Base-by-base conservation (phyloP, 192 early-diverging fungal genomes). In the Backusella westeae region DNA sequence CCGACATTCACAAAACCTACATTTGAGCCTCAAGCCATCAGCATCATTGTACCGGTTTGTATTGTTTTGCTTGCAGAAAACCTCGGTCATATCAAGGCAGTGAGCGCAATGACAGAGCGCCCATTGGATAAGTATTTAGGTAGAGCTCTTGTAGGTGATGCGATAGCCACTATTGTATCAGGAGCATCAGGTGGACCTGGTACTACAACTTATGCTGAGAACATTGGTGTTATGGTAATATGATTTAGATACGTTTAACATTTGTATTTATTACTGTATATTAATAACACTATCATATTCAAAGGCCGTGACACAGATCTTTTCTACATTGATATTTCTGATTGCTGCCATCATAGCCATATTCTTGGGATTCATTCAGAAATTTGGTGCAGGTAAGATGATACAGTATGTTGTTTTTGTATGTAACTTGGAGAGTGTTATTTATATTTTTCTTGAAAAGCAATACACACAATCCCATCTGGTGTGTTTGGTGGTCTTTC, bases 171-270 rank as follows among this genome's bases (percentile, higher is more conserved):
- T 5, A 90, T 89, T 46, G 65, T 89, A 6, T 67, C 86, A 6
- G 71, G 77, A 12, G 65, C 79, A 6, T 75, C 75, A 52, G 88
- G 88, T 68, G 85, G 84, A 1, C 75, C 83, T 15, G 88, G 88
- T 34, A 78, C 82, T 8, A 90, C 88, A 3, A 89, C 87, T 1
- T 89, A 89, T 78, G 83, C 82, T 49, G 88, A 89, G 66, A 89
- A 89, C 75, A 89, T 90, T 74, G 85, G 87, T 63, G 81, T 82
- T 38, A 83, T 88, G 85, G 81, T 63, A 63, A 39, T 39, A 39
- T 39, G 38, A 39, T 39, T 39, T 3, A 12, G 10, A 12, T 1
- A 3, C 0, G 10, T 12, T 39, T 39, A 39, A 39, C 0, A 39
- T 7, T 39, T 39, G 1, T 9, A 39, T 3, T 39, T 39, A 9